Base-by-base conservation (phyloP, 1,284 basidiomycete genomes). In the Cryptococcus wingfieldii region DNA sequence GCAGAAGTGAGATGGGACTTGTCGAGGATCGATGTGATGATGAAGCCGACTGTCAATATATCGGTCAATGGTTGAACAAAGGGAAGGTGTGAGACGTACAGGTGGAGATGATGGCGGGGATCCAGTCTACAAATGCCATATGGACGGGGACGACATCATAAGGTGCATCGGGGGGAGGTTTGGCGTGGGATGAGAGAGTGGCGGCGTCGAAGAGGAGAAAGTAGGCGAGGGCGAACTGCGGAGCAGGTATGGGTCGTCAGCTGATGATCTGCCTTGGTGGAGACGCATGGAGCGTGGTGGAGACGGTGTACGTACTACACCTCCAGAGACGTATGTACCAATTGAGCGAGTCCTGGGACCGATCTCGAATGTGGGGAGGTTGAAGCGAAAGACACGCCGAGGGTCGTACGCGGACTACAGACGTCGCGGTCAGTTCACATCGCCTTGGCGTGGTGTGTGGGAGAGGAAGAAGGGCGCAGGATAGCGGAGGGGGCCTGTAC, bases 131-230 rank as follows among this genome's bases (percentile, higher is more conserved):
- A 73, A 95, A 94, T 18, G 83, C 80, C 73, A 97, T 88, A 72
- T 91, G 89, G 5, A 96, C 89, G 3, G 90, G 86, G 5, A 86
- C 85, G 0, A 86, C 82, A 62, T 86, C 80, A 56, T 87, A 82
- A 4, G 85, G 84, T 38, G 85, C 83, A 50, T 84, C 84, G 62
- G 83, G 82, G 7, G 87, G 86, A 2, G 87, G 78, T 59, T 85
- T 85, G 1, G 87, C 86, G 67, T 90, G 89, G 28, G 86, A 84
- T 27, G 92, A 96, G 53, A 94, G 82, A 57, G 96, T 87, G 42
- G 87, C 86, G 18, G 95, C 95, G 68, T 98, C 95, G 58, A 98
- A 81, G 77, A 98, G 92, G n/a, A 89, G 83, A 90, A 93, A 98
- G 79, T 89, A 92, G 25, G 90, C 91, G 34, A 95, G 78, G 2